Evolutionary conservation across 2,329 filamentous ascomycete genomes (phyloP), one percentile per base, ranked within the genome.

Genomic region (Monilinia polystroma): DNA sequence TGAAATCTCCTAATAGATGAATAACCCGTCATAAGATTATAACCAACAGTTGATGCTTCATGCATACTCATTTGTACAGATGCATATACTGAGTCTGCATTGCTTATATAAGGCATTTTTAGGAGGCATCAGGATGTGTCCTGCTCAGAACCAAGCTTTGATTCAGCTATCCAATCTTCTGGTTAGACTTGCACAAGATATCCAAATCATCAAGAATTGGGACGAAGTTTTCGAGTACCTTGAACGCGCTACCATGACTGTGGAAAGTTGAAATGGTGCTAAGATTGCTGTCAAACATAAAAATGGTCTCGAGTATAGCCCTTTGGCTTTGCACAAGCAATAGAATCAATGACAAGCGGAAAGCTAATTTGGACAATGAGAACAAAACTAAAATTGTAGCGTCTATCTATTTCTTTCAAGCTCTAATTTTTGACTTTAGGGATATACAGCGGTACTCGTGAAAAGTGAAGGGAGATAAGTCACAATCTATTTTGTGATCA

Each of bases 61-160:
- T 29, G 29, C 29, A 29, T 29, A 29, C 29, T 29, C 29, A 29
- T 29, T 4, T 29, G 29, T 29, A 29, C 29, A 29, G 29, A 78
- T 54, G 73, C 76, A 5, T 74, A 79, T 35, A 3, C 4, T 29
- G 29, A 29, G 56, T 38, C 1, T 43, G 1, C 18, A 49, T 3
- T 41, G 43, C 2, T 41, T 53, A n/a, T 6, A 29, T 29, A 4
- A 49, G 76, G 5, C 74, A 11, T 75, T 79, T 66, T 74, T 77
- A 59, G 73, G 74, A 1, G 76, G 78, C 6, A 72, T 75, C 3
- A 72, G 75, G 14, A 73, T 77, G 35, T 77, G 73, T 66, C 69
- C 76, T 58, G 77, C 71, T 43, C 72, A 78, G 56, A 75, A 77
- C 68, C 77, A 75, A 49, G 76, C 75, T 29, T 68, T 76, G 47